Evolutionary conservation across 805 yeast species (phyloP).

Genomic region (Starmerella lactis-condensi): DNA sequence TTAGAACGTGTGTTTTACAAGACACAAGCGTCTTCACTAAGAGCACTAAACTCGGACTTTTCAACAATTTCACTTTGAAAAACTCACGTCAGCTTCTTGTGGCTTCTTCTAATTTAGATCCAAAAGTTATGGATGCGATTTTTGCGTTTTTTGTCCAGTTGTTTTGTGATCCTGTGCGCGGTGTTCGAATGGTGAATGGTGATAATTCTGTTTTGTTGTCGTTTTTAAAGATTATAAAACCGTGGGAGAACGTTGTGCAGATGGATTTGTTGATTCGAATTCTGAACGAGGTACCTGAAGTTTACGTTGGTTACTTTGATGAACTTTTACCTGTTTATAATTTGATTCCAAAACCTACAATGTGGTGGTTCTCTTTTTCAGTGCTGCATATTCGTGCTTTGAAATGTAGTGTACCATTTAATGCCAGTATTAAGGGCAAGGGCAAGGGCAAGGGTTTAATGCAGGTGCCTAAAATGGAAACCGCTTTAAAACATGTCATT

Average conservation of each 20-base stretch:
- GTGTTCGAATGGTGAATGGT: slow-evolving; percentile 23
- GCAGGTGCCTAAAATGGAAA: slow-evolving; percentile 24
- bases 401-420: slow-evolving; percentile 15
- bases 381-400: slow-evolving; percentile 42
- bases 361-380: slow-evolving; percentile 69
- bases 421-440: neutral
- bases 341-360: slow-evolving; percentile 61
- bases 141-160: slow-evolving; percentile 34
- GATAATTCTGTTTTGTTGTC: slow-evolving; percentile 52
- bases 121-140: slow-evolving; percentile 21
- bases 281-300: slow-evolving; percentile 41
- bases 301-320: slow-evolving; percentile 45
- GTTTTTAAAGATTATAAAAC: slow-evolving; percentile 47
- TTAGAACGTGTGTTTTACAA: slow-evolving; percentile 34
- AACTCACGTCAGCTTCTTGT: slow-evolving; percentile 38
- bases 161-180: slow-evolving; percentile 27
- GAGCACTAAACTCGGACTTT: slow-evolving; percentile 50
- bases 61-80: slow-evolving; percentile 57
- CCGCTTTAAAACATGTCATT: slow-evolving; percentile 30
- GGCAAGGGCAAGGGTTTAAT: too few relatives aligned
- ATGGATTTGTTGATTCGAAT: slow-evolving; percentile 35
- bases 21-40: slow-evolving; percentile 42
- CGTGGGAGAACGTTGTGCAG: slow-evolving; percentile 61
- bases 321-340: slow-evolving; percentile 19
- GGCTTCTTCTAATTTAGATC: slow-evolving; percentile 20